Evolutionary conservation across 73 alveolate species (phyloP).

Genomic region (Tetrahymena malaccensis): DNA sequence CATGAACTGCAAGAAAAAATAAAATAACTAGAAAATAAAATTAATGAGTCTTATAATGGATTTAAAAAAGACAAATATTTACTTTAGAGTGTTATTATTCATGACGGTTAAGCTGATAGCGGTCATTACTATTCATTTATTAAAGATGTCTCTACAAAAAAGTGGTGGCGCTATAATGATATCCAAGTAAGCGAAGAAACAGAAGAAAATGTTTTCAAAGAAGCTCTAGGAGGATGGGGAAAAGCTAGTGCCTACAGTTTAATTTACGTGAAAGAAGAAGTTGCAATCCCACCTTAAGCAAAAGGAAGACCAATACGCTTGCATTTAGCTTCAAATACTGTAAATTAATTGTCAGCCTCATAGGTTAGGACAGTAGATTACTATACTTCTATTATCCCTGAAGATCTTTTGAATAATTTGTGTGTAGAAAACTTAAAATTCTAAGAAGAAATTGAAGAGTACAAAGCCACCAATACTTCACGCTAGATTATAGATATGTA

Average conservation of each 20-base stretch:
- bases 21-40: constrained; percentile 19
- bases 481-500: constrained; percentile 9
- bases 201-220: constrained; percentile 51
- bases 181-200: constrained; percentile 51
- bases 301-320: neutral
- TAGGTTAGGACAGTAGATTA: neutral
- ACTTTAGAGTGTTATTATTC: constrained; percentile 76
- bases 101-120: constrained; percentile 85
- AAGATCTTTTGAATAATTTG: neutral
- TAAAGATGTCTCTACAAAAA: constrained; percentile 56
- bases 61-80: constrained; percentile 42
- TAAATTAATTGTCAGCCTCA: neutral
- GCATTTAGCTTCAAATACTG: neutral
- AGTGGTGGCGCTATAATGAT: constrained; percentile 75
- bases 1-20: constrained; percentile 5
- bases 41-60: constrained; percentile 26
- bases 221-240: constrained; percentile 69
- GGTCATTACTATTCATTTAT: constrained; percentile 96
- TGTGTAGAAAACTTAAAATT: constrained; percentile 3
- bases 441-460: constrained; percentile 16
- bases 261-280: constrained; percentile 53
- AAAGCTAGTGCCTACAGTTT: constrained; percentile 60
- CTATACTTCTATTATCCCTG: neutral
- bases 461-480: neutral
- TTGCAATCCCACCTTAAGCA: neutral